Evolutionary conservation across 179 eudicot species (phyloP).

Genomic region (Corrigiola litoralis): DNA sequence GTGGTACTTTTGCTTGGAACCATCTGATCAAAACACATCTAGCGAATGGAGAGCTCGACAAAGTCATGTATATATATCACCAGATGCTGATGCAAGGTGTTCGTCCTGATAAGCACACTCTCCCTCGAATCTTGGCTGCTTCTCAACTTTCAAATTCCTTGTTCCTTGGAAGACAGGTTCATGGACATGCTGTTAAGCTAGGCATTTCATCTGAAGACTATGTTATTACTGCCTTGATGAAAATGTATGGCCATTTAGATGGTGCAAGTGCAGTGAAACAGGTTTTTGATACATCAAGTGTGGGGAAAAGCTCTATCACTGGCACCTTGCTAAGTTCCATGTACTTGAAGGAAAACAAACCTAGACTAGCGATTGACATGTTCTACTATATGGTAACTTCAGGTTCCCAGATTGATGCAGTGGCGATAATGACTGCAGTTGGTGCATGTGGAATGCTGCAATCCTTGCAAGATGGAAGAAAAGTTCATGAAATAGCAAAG

Average conservation of each 20-base stretch:
- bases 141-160: constrained; percentile 36
- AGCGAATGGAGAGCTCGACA: constrained; percentile 24
- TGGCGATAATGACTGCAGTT: constrained; percentile 43
- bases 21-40: constrained; percentile 47
- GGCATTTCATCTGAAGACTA: constrained; percentile 40
- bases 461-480: constrained; percentile 51
- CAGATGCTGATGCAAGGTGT: constrained; percentile 56
- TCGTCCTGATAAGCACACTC: constrained; percentile 60
- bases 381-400: constrained; percentile 44
- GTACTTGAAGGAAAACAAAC: constrained; percentile 41
- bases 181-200: constrained; percentile 55
- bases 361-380: constrained; percentile 42
- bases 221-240: constrained; percentile 53
- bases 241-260: constrained; percentile 55
- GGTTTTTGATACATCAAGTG: constrained; percentile 36
- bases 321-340: constrained; percentile 53
- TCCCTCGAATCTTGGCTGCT: constrained; percentile 59
- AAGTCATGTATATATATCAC: constrained; percentile 37
- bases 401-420: constrained; percentile 42
- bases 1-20: constrained; percentile 61
- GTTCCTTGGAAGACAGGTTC: constrained; percentile 53
- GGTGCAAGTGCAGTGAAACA: constrained; percentile 38
- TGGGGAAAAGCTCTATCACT: constrained; percentile 26
- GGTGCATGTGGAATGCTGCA: constrained; percentile 47
- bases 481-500: constrained; percentile 48